Conservation (phyloP, 1,284 basidiomycete genomes). For the Lignosus rhinocerotis region DNA sequence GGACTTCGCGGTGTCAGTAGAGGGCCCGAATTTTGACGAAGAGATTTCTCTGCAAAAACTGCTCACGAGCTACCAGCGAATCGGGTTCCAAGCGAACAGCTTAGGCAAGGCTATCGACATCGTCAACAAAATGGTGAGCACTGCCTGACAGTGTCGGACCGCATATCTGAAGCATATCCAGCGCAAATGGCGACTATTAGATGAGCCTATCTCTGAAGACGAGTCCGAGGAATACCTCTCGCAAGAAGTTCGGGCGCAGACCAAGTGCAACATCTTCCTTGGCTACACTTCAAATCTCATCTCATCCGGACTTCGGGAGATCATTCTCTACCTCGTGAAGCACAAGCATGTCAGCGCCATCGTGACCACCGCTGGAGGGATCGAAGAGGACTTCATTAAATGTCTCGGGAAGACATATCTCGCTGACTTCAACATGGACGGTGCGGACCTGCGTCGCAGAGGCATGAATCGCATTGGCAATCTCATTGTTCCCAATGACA, state of each 20-base stretch:
- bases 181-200: constrained; percentile 83
- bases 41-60: constrained; percentile 71
- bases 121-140: constrained; percentile 84
- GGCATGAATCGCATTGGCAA: constrained; percentile 99
- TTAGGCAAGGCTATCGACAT: constrained; percentile 88
- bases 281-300: constrained; percentile 99
- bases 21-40: constrained; percentile 87
- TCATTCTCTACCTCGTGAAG: constrained; percentile 92
- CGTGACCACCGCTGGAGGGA: constrained; percentile 97
- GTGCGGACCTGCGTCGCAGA: constrained; percentile 81
- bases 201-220: constrained; percentile 70
- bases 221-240: constrained; percentile 66
- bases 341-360: constrained; percentile 89
- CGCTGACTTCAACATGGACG: constrained; percentile 91
- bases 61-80: constrained; percentile 80
- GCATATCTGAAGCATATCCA: constrained; percentile 32
- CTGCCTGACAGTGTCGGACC: background rate
- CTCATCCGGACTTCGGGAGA: constrained; percentile 94
- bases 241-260: constrained; percentile 63
- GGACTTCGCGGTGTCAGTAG: constrained; percentile 69
- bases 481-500: constrained; percentile 95
- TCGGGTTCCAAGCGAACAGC: constrained; percentile 96
- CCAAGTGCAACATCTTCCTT: constrained; percentile 87
- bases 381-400: constrained; percentile 99
- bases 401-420: constrained; percentile 96